phyloP scores from a whole-genome alignment of 768 basidiomycete species.

The Agaricus blazei region DNA sequence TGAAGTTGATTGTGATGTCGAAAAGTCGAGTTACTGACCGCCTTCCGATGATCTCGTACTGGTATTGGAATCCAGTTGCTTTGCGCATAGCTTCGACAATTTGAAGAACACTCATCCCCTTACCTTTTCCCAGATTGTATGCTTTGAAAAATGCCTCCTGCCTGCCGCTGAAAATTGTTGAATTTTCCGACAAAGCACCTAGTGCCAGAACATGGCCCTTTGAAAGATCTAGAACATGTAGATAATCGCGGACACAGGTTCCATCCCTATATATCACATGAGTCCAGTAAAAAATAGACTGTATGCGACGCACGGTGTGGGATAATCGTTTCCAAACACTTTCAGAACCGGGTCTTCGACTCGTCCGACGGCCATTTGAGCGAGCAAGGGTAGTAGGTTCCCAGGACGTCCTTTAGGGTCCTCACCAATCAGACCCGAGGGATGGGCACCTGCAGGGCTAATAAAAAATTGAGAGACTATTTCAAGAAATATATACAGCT shows the following conservation, averaged over 20 bases:
- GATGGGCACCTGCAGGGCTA: constrained; percentile 97
- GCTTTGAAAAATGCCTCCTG: constrained; percentile 73
- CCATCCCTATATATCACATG: constrained; percentile 61
- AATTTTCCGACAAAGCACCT: constrained; percentile 66
- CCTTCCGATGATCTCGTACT: constrained; percentile 85
- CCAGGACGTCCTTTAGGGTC: constrained; percentile 95
- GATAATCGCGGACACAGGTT: constrained; percentile 95
- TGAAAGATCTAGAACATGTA: constrained; percentile 94
- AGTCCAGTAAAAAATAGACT: neutral
- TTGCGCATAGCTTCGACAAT: constrained; percentile 94
- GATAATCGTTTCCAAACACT: constrained; percentile 97
- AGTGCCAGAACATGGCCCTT: constrained; percentile 89
- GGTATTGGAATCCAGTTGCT: constrained; percentile 83
- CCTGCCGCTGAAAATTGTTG: constrained; percentile 53
- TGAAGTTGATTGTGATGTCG: constrained; percentile 4
- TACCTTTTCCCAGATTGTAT: constrained; percentile 95
- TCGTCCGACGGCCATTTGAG: constrained; percentile 92
- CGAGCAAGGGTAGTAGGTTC: constrained; percentile 89
- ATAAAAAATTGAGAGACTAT: neutral
- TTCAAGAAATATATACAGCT: neutral
- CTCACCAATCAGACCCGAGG: constrained; percentile 92
- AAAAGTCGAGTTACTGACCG: constrained; percentile 48
- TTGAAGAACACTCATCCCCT: constrained; percentile 87
- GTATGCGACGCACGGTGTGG: constrained; percentile 63
- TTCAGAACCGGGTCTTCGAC: constrained; percentile 64